phyloP scores from a whole-genome alignment of 1,284 basidiomycete genomes.

The Fomitiporia mediterranea region DNA sequence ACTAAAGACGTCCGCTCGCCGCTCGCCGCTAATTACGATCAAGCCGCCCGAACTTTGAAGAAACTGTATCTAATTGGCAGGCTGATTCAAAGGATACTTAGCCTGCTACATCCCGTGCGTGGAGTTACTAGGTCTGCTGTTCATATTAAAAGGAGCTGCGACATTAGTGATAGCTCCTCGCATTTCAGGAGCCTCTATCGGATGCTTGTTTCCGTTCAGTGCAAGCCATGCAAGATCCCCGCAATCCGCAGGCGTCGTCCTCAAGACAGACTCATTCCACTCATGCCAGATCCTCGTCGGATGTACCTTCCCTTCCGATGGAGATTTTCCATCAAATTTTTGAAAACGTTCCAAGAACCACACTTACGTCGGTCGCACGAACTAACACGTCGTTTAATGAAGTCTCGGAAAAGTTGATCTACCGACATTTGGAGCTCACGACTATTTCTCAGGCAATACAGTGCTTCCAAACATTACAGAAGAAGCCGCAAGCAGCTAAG shows the following conservation, averaged over 20 bases:
- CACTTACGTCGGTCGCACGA: conserved; percentile 15
- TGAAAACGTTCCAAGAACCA: conserved; percentile 14
- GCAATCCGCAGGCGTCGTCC: background rate
- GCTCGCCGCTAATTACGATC: too few relatives aligned
- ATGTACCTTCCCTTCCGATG: conserved; percentile 7
- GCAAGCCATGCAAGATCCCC: background rate
- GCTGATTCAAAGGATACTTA: conserved; percentile 7
- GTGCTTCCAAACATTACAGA: conserved; percentile 15
- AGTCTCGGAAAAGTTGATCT: conserved; percentile 18
- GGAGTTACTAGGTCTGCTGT: background rate
- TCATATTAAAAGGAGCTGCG: conserved; percentile 1
- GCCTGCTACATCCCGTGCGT: conserved; percentile 9
- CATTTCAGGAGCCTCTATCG: background rate
- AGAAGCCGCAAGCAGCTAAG: conserved; percentile 13
- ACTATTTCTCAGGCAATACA: conserved; percentile 14
- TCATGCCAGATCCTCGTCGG: conserved; percentile 2
- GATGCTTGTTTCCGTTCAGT: background rate
- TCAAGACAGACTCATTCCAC: background rate
- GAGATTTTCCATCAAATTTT: conserved; percentile 20
- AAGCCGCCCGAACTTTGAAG: too few relatives aligned
- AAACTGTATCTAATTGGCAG: conserved; percentile 1
- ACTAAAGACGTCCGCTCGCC: too few relatives aligned
- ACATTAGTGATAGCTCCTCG: too few relatives aligned
- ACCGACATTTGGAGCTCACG: conserved; percentile 18
- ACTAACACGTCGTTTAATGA: conserved; percentile 16